A percentile compares a stretch with the other conserved stretches of the same genome.
These are phyloP conservation scores for Torrubiella hemipterigena DNA, from an alignment of 2,329 filamentous ascomycete species.

Conservation along the genomic window DNA sequence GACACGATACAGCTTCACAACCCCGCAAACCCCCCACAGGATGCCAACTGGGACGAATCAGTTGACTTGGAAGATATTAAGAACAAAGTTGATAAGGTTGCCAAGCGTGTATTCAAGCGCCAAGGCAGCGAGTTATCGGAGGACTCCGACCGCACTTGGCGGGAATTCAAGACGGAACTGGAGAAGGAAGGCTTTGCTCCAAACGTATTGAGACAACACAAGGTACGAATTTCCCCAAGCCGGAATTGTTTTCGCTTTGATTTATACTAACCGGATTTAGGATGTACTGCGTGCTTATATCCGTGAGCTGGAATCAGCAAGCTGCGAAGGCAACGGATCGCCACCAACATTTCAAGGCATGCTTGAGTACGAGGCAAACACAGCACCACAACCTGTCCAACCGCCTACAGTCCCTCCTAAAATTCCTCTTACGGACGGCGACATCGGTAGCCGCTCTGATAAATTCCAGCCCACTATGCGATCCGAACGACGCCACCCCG, in stretches of 20 bases:
- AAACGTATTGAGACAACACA: constrained; percentile 42
- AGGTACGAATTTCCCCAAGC: constrained; percentile 27
- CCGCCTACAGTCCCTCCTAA: constrained; percentile 11
- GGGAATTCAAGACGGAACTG: constrained; percentile 44
- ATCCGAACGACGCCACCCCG: constrained; percentile 22
- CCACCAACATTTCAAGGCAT: constrained; percentile 41
- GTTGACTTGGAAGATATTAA: constrained; percentile 40
- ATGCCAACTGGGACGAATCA: constrained; percentile 21
- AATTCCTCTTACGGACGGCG: constrained; percentile 19
- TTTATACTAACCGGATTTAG: constrained; percentile 18
- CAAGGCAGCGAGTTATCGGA: constrained; percentile 24
- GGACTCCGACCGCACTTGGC: constrained; percentile 43
- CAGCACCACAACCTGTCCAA: constrained; percentile 14
- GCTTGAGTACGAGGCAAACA: constrained; percentile 29
- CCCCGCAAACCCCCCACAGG: constrained; percentile 23
- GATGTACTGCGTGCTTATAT: constrained; percentile 50
- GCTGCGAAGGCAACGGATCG: constrained; percentile 26
- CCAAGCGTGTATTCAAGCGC: constrained; percentile 34
- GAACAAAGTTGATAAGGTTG: constrained; percentile 48
- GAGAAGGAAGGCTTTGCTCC: constrained; percentile 45
- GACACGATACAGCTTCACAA: constrained; percentile 44
- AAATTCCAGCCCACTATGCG: constrained; percentile 28
- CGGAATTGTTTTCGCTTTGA: constrained; percentile 1
- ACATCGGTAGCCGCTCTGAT: constrained; percentile 23
- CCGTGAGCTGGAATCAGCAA: constrained; percentile 42